A percentile compares a stretch with the other conserved stretches of the same genome.
Evolutionary conservation across 139 green algal species (phyloP).

Genomic region (Desmodesmus armatus): DNA sequence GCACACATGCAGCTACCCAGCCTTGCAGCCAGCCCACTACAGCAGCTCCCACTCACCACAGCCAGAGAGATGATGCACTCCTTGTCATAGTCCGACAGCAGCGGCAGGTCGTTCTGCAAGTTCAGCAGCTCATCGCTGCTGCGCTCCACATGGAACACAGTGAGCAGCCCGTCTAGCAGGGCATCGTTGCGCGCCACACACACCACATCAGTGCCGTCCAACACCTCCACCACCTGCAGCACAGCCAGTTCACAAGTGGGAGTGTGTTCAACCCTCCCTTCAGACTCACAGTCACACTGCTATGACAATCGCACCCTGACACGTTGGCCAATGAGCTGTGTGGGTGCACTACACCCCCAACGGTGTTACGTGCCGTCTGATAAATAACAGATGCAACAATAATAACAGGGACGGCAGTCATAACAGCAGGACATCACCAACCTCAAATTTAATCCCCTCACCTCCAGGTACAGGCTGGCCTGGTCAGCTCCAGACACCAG

Average conservation of each 20-base stretch:
- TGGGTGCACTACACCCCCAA: no score
- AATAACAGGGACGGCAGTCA: no score
- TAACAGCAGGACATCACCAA: no score
- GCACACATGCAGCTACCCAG: no score
- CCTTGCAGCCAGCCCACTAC: no score
- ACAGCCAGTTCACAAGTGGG: no score
- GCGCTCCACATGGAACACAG: slow-evolving; percentile 92
- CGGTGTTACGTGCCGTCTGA: no score
- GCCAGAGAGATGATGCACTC: slow-evolving; percentile 61
- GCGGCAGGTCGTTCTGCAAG: slow-evolving; percentile 87
- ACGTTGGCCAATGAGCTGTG: no score
- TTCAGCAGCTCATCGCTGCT: slow-evolving; percentile 73
- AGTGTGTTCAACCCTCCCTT: no score
- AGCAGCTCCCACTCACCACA: slow-evolving; percentile 24
- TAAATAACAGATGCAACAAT: no score
- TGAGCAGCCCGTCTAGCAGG: slow-evolving; percentile 90
- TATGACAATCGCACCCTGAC: no score
- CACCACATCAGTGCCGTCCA: slow-evolving; percentile 72
- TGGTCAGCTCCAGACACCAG: slow-evolving; percentile 89
- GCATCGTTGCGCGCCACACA: slow-evolving; percentile 82
- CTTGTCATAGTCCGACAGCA: slow-evolving; percentile 83
- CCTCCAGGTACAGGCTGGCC: slow-evolving; percentile 85
- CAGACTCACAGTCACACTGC: no score
- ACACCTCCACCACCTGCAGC: slow-evolving; percentile 66
- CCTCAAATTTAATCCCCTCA: slow-evolving; percentile 45